phyloP scores from a whole-genome alignment of 1,139 yeast genomes.

The Suhomyces yuchorum region DNA sequence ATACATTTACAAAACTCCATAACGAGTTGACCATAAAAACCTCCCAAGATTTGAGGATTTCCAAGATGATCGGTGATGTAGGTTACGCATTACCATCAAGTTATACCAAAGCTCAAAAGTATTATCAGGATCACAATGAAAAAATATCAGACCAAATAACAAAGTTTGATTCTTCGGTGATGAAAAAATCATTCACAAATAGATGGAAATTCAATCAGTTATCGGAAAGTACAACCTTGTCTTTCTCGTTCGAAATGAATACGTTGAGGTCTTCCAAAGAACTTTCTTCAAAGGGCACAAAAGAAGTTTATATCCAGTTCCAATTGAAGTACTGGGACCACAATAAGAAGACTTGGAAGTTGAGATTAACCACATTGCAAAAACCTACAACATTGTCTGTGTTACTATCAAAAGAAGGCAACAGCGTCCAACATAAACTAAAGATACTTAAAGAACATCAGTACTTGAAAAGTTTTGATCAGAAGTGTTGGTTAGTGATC shows the following conservation, averaged over 20 bases:
- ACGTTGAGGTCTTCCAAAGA: conserved; percentile 28
- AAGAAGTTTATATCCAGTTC: conserved; percentile 35
- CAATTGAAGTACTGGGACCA: conserved; percentile 33
- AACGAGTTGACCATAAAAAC: conserved; percentile 32
- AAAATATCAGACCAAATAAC: conserved; percentile 40
- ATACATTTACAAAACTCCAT: conserved; percentile 1
- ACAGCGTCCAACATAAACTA: conserved; percentile 23
- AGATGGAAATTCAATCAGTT: conserved; percentile 36
- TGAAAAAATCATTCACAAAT: conserved; percentile 38
- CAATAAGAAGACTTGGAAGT: conserved; percentile 22
- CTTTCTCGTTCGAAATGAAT: conserved; percentile 37
- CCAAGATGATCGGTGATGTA: conserved; percentile 29
- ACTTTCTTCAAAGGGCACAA: conserved; percentile 21
- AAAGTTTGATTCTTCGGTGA: conserved; percentile 34
- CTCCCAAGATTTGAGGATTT: conserved; percentile 34
- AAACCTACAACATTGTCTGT: conserved; percentile 33
- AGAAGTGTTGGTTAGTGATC: conserved; percentile 32
- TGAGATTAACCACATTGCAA: conserved; percentile 33
- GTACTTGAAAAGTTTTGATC: conserved; percentile 35
- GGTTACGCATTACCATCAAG: conserved; percentile 41
- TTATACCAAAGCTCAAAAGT: conserved; percentile 27
- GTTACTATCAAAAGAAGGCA: conserved; percentile 14
- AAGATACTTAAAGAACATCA: conserved; percentile 29
- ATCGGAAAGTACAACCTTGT: conserved; percentile 25
- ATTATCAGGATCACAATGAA: conserved; percentile 26